Base-by-base conservation (phyloP, 768 basidiomycete genomes). In the Boletus edulis region DNA sequence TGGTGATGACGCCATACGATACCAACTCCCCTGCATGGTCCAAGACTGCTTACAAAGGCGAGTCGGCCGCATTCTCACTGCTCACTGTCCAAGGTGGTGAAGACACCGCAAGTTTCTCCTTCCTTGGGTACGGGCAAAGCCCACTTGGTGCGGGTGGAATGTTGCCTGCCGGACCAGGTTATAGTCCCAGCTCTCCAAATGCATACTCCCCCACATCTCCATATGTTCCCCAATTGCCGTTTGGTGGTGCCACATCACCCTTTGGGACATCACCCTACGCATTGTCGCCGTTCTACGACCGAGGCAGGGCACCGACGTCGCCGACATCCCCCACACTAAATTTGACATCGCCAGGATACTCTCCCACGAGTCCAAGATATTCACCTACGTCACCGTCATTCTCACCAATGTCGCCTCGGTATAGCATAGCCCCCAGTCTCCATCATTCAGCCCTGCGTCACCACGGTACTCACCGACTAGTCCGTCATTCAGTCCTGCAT, bases 141-240 rank as follows among this genome's bases (percentile, higher is more conserved):
- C 94, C 94, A 0, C 77, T 86, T 58, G 84, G 89, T 35, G 85
- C 89, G 11, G 91, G 89, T 41, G 86, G 84, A 10, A 91, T 91
- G 90, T 96, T 94, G 4, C 95, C 94, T 8, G 89, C 83, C 3
- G 87, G 86, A 20, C 85, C 89, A 10, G 87, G 87, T 7, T 97
- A 95, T 77, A 93, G 90, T 60, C 94, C 94, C 5, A 90, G 90
- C 58, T 96, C 94, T 3, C 95, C 93, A 9, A 93, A 87, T 60
- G 83, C 84, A 13, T 94, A 92, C 59, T 91, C 91, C 0, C 91
- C 91, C 0, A 94, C 91, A 3, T 95, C 94, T 0, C 94, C 94
- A 0, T 94, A 91, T 68, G 87, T 89, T 10, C 88, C 90, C 13
- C 87, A 86, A 58, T 92, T 91, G 10, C 89, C 93, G 15, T 94